phyloP scores from a whole-genome alignment of 345 rosid species.

The Linum lewisii region DNA sequence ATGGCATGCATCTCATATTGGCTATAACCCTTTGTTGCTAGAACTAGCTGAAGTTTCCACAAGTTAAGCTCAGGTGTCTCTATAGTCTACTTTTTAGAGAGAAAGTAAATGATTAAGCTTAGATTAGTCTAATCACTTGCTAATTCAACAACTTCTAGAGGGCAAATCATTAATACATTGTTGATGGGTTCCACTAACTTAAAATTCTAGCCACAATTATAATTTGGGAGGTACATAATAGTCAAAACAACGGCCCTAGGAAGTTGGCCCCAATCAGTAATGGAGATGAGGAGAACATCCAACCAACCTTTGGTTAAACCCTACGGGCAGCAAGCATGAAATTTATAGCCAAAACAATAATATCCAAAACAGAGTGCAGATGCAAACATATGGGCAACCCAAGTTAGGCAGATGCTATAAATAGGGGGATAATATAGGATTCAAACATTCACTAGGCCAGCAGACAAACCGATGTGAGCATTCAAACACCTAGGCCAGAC shows the following conservation, averaged over 20 bases:
- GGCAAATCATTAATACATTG: not conserved
- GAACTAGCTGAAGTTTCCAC: not conserved
- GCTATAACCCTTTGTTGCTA: not conserved
- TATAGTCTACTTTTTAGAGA: not conserved
- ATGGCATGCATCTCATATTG: not conserved
- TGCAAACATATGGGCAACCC: not conserved
- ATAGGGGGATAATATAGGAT: not conserved
- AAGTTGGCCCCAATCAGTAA: not conserved
- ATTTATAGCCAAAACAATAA: not conserved
- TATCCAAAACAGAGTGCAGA: not conserved
- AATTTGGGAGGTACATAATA: not conserved
- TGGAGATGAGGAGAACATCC: too few species aligned
- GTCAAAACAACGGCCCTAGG: too few species aligned
- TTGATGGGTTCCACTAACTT: not conserved
- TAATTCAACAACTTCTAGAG: not conserved
- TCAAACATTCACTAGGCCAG: not conserved
- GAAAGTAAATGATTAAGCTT: not conserved
- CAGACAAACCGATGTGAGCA: not conserved
- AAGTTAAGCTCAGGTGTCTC: not conserved
- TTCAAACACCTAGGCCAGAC: not conserved
- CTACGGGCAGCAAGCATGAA: not conserved
- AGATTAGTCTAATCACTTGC: not conserved
- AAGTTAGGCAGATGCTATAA: not conserved
- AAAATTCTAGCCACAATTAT: not conserved
- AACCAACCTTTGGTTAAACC: not conserved